Base-by-base conservation (phyloP, 345 rosid genomes). In the Odontarrhena argentea region DNA sequence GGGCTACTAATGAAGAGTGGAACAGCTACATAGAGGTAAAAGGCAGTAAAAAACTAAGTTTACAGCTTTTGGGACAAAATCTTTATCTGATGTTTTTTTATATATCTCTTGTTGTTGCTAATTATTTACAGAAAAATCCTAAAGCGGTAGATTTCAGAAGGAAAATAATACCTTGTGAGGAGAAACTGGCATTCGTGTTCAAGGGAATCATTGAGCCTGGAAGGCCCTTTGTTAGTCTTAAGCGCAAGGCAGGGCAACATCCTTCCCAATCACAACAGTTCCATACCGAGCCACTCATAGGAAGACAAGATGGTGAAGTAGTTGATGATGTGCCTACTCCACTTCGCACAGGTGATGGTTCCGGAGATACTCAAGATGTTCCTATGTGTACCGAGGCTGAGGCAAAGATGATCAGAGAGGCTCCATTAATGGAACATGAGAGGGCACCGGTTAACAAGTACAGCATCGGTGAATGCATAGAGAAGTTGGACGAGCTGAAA, bases 401-500 rank as follows among this genome's bases (percentile, higher is more conserved):
- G 36, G 36, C 36, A 5, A 32, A 32, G 36, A 32, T 1, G 7
- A 32, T 4, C 1, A 3, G 4, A 32, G 36, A 32, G 6, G 36
- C 36, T 32, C 36, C 36, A 32, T 5, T 18, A 18, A 18, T 32
- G 7, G 36, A 1, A 32, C 36, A 5, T 32, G 1, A 32, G 6
- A 32, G 6, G 36, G 4, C 40, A 2, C 51, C 70, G 6, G 71
- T 26, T 5, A 76, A 71, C 52, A 18, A 18, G 22, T 82, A 72
- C 32, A 74, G 73, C 6, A 79, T 84, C 12, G 81, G 81, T 3
- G 82, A 81, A 57, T 81, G 88, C 76, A 81, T 80, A 0, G 79
- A 80, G 35, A 73, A 80, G 74, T 81, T 81, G 54, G 86, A 84
- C 59, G 37, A 69, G 51, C 74, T 84, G 86, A 76, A 69, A 47